Conservation (phyloP, 176 grass and related monocot species). For the Eremochloa ophiuroides region DNA sequence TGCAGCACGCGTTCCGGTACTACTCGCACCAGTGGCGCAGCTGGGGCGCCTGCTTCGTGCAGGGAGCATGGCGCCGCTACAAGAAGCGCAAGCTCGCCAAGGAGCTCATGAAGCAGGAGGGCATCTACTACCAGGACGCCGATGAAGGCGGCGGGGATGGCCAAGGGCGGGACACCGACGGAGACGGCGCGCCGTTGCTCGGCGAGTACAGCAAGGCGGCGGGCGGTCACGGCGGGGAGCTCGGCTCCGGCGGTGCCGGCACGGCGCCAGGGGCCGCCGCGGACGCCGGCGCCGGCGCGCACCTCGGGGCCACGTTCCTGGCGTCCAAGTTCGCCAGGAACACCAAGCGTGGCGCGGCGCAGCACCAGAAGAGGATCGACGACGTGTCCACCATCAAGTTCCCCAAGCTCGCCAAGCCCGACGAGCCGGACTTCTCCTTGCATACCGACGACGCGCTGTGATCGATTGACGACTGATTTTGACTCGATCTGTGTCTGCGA, state of each 20-base stretch:
- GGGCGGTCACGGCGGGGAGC: background rate
- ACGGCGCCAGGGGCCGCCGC: background rate
- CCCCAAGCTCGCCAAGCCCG: conserved; percentile 83
- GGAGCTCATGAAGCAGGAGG: conserved; percentile 75
- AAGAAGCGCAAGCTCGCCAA: conserved; percentile 73
- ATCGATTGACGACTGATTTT: background rate
- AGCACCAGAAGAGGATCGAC: conserved; percentile 35
- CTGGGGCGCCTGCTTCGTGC: conserved; percentile 86
- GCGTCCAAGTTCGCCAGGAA: conserved; percentile 90
- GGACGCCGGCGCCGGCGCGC: background rate
- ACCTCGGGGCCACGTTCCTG: conserved; percentile 57
- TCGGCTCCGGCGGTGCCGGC: background rate
- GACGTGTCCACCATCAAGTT: conserved; percentile 58
- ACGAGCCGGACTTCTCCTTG: conserved; percentile 86
- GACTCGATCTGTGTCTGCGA: too few relatives aligned
- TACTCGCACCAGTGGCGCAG: conserved; percentile 97
- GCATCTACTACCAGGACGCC: conserved; percentile 28
- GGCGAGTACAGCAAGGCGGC: background rate
- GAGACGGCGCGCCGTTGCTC: conserved; percentile 46
- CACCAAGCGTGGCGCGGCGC: conserved; percentile 45
- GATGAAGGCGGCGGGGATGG: background rate
- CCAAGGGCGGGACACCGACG: background rate
- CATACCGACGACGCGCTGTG: conserved; percentile 53
- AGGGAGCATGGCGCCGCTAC: conserved; percentile 73
- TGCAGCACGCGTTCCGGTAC: conserved; percentile 95